Evolutionary conservation across 1,139 yeast genomes (phyloP).

Genomic region (Yamadazyma pseudoaaseri): DNA sequence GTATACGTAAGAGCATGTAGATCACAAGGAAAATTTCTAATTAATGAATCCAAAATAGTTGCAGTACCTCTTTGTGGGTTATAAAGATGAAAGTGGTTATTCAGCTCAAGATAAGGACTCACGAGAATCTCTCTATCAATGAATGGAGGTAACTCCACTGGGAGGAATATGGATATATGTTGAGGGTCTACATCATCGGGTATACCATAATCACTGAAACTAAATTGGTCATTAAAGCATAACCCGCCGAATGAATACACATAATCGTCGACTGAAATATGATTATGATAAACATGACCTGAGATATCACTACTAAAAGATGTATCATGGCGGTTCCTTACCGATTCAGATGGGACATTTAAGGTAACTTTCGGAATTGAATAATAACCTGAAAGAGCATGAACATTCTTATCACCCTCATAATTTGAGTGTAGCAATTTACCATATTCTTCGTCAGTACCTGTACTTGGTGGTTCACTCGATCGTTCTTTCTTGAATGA

Average conservation of each 20-base stretch:
- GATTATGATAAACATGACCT: slow-evolving; percentile 34
- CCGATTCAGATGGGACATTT: slow-evolving; percentile 20
- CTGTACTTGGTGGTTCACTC: slow-evolving; percentile 4
- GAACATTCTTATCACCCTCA: slow-evolving; percentile 15
- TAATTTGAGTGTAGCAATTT: slow-evolving; percentile 11
- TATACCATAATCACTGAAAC: slow-evolving; percentile 32
- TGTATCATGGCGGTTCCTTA: slow-evolving; percentile 4
- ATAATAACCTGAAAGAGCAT: slow-evolving; percentile 31
- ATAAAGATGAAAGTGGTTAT: slow-evolving; percentile 26
- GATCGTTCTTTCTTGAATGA: slow-evolving; percentile 2
- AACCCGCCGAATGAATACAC: slow-evolving; percentile 43
- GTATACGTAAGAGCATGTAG: slow-evolving; percentile 30
- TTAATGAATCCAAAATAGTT: slow-evolving; percentile 26
- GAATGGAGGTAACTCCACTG: slow-evolving; percentile 42
- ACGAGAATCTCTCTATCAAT: slow-evolving; percentile 32
- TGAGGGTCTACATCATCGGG: slow-evolving; percentile 31
- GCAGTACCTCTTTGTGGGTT: slow-evolving; percentile 36
- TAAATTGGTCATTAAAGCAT: slow-evolving; percentile 16
- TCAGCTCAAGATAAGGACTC: slow-evolving; percentile 35
- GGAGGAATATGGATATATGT: slow-evolving; percentile 37
- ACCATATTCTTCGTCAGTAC: slow-evolving; percentile 1
- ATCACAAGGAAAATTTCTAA: slow-evolving; percentile 25
- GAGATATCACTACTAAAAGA: slow-evolving; percentile 17
- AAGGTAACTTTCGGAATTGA: slow-evolving; percentile 29
- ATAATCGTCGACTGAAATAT: slow-evolving; percentile 30